phyloP scores from a whole-genome alignment of 805 yeast species.

The Lipomyces lipofer region DNA sequence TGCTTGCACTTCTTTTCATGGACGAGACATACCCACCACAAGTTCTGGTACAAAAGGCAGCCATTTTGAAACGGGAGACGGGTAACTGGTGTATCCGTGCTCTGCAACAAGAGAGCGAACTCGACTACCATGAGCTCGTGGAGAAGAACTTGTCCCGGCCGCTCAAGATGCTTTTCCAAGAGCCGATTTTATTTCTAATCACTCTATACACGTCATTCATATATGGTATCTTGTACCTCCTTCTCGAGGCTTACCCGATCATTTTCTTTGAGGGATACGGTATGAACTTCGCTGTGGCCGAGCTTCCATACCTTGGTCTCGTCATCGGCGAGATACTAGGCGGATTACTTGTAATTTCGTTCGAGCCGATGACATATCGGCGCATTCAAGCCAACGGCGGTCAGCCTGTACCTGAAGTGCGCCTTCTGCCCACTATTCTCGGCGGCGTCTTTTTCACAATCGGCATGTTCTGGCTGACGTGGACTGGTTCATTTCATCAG shows the following conservation, averaged over 20 bases:
- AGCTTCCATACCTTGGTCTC: conserved; percentile 76
- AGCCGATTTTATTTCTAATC: conserved; percentile 42
- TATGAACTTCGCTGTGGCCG: conserved; percentile 60
- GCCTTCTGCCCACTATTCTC: conserved; percentile 65
- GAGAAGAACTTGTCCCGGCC: conserved; percentile 38
- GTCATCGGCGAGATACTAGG: conserved; percentile 65
- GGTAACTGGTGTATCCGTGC: conserved; percentile 55
- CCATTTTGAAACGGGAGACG: conserved; percentile 46
- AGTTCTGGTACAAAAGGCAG: conserved; percentile 47
- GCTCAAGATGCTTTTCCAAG: conserved; percentile 39
- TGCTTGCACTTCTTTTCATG: conserved; percentile 46
- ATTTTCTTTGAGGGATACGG: conserved; percentile 54
- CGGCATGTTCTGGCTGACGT: conserved; percentile 75
- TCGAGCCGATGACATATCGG: conserved; percentile 1
- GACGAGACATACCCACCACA: conserved; percentile 71
- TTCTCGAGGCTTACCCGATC: conserved; percentile 42
- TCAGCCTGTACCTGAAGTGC: conserved; percentile 59
- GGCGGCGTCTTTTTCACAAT: conserved; percentile 64
- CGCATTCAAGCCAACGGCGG: conserved; percentile 16
- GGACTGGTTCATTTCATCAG: conserved; percentile 70
- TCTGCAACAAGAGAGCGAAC: conserved; percentile 46
- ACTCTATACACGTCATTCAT: conserved; percentile 42
- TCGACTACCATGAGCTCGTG: conserved; percentile 44
- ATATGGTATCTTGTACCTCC: conserved; percentile 43
- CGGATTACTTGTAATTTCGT: conserved; percentile 47